Evolutionary conservation across 2,329 filamentous ascomycete genomes (phyloP).

Genomic region (Xylariaceae sp.): DNA sequence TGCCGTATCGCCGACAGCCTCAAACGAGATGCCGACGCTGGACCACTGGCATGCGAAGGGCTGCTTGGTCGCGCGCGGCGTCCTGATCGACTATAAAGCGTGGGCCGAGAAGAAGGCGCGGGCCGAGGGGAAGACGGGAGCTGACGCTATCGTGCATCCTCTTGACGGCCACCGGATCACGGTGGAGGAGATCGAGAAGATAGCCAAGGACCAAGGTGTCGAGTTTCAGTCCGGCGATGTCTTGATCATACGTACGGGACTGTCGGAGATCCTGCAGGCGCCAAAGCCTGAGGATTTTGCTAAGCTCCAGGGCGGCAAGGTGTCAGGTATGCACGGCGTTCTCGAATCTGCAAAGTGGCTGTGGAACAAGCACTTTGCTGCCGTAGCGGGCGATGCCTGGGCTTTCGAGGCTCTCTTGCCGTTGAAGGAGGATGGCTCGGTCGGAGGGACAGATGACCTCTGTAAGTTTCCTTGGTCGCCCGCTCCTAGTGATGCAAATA

Average conservation of each 20-base stretch:
- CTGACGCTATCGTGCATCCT: slow-evolving; percentile 42
- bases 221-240: slow-evolving; percentile 65
- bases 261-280: slow-evolving; percentile 52
- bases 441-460: slow-evolving; percentile 28
- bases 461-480: slow-evolving; percentile 28
- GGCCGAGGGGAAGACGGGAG: slow-evolving; percentile 38
- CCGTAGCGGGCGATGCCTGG: slow-evolving; percentile 59
- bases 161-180: slow-evolving; percentile 51
- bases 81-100: slow-evolving; percentile 50
- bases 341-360: slow-evolving; percentile 59
- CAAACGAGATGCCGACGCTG: slow-evolving; percentile 34
- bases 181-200: slow-evolving; percentile 50
- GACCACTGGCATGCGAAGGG: slow-evolving; percentile 49
- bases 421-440: slow-evolving; percentile 35
- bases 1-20: slow-evolving; percentile 21
- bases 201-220: slow-evolving; percentile 55
- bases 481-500: too few relatives aligned
- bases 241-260: slow-evolving; percentile 61
- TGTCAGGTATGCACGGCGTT: slow-evolving; percentile 39
- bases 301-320: slow-evolving; percentile 25
- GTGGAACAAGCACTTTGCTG: slow-evolving; percentile 65
- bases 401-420: slow-evolving; percentile 62
- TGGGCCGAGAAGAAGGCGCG: slow-evolving; percentile 33
- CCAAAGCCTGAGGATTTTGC: slow-evolving; percentile 33
- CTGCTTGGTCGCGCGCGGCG: slow-evolving; percentile 49